phyloP scores from a whole-genome alignment of 768 basidiomycete genomes.

The Fomitopsis pulvina region DNA sequence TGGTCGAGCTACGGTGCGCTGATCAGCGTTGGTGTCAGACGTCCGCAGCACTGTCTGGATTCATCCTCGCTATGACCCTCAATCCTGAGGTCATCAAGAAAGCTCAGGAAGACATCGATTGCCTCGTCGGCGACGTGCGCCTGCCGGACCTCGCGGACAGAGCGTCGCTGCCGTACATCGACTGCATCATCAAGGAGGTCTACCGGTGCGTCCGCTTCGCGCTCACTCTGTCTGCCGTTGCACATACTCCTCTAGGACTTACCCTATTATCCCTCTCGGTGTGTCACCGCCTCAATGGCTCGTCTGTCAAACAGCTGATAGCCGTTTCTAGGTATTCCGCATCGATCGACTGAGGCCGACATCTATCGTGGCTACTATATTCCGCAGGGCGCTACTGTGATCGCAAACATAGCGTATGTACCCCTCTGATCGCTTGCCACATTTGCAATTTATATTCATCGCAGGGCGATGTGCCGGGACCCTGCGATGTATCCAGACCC shows the following conservation, averaged over 20 bases:
- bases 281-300: background rate
- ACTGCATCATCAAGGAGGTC: slow-evolving; percentile 33
- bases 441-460: background rate
- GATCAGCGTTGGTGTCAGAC: slow-evolving; percentile 23
- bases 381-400: slow-evolving; percentile 19
- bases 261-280: background rate
- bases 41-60: slow-evolving; percentile 29
- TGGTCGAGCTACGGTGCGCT: background rate
- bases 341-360: slow-evolving; percentile 17
- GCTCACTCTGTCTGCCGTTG: background rate
- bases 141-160: slow-evolving; percentile 35
- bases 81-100: slow-evolving; percentile 32
- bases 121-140: slow-evolving; percentile 32
- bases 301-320: background rate
- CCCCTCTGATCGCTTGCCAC: background rate
- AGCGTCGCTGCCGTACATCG: slow-evolving; percentile 34
- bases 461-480: slow-evolving; percentile 8
- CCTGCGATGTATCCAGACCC: slow-evolving; percentile 8
- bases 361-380: slow-evolving; percentile 22
- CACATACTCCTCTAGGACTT: slow-evolving; percentile 12
- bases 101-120: slow-evolving; percentile 39
- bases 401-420: slow-evolving; percentile 16
- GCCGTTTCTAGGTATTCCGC: slow-evolving; percentile 15
- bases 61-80: slow-evolving; percentile 35
- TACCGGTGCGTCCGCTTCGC: slow-evolving; percentile 11